These are phyloP conservation scores for Elsinoe perseae DNA, from an alignment of 2,329 filamentous ascomycete genomes.

Conservation along the genomic window DNA sequence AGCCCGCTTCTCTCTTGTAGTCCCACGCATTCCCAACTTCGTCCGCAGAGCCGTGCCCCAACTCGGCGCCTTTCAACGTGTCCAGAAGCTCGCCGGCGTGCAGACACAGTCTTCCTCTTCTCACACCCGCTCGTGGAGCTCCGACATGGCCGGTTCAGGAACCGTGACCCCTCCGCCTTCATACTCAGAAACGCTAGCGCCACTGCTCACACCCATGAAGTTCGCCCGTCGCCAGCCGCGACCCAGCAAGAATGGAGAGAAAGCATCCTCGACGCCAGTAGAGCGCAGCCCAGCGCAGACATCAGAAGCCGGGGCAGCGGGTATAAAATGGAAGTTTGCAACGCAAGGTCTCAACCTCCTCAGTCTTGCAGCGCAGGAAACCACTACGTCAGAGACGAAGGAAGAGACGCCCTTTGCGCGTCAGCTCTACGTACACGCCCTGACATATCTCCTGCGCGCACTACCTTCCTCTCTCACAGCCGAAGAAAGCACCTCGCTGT, in stretches of 20 bases:
- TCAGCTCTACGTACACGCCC: constrained; percentile 56
- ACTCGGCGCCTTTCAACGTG: constrained; percentile 17
- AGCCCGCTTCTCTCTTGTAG: constrained; percentile 5
- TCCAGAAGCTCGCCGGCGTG: constrained; percentile 12
- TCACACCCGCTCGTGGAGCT: constrained; percentile 9
- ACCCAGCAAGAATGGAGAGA: background rate
- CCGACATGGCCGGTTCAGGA: constrained; percentile 16
- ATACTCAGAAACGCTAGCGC: constrained; percentile 17
- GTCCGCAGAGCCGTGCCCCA: constrained; percentile 17
- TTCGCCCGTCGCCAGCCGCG: constrained; percentile 6
- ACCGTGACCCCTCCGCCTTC: constrained; percentile 18
- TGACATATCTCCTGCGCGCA: constrained; percentile 57
- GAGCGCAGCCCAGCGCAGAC: constrained; percentile 14
- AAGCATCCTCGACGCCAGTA: background rate
- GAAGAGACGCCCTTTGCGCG: constrained; percentile 45
- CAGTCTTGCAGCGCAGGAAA: constrained; percentile 40
- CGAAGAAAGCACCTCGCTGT: constrained; percentile 48
- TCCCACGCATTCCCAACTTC: constrained; percentile 17
- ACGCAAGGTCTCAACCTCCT: constrained; percentile 45
- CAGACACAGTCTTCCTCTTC: constrained; percentile 8
- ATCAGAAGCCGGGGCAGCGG: constrained; percentile 22
- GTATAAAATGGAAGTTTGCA: constrained; percentile 47
- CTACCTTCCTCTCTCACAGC: constrained; percentile 51
- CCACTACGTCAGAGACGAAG: constrained; percentile 26
- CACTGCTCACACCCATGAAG: constrained; percentile 16